Evolutionary conservation across 2,329 filamentous ascomycete genomes (phyloP).

Genomic region (Aspergillus chevalieri): DNA sequence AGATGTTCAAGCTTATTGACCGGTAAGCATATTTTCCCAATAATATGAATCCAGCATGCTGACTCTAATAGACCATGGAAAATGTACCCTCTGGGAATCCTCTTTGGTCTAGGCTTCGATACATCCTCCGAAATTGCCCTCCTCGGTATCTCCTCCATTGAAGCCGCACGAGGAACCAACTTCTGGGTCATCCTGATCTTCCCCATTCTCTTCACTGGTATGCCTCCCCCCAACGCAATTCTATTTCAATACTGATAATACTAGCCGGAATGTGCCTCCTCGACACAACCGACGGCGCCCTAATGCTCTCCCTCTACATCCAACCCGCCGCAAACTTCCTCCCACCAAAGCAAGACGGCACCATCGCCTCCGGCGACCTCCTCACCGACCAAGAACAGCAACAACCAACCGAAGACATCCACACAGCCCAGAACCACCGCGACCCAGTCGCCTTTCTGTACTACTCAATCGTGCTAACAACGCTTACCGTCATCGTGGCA

Average conservation of each 20-base stretch:
- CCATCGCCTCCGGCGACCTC: slow-evolving; percentile 11
- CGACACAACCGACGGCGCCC: slow-evolving; percentile 84
- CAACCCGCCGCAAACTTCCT: slow-evolving; percentile 40
- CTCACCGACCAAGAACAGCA: slow-evolving; percentile 13
- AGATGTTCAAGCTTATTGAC: slow-evolving; percentile 67
- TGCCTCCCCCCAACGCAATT: slow-evolving; percentile 14
- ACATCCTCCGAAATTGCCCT: slow-evolving; percentile 92
- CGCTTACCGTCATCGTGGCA: slow-evolving; percentile 75
- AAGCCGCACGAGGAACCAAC: slow-evolving; percentile 76
- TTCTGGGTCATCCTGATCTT: slow-evolving; percentile 95
- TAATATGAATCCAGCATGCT: not conserved
- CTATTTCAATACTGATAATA: not conserved
- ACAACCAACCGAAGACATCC: slow-evolving; percentile 7
- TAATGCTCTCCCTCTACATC: slow-evolving; percentile 94
- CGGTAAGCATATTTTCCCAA: slow-evolving; percentile 24
- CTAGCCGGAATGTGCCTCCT: slow-evolving; percentile 87
- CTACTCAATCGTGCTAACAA: slow-evolving; percentile 83
- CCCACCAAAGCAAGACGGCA: slow-evolving; percentile 19
- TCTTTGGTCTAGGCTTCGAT: slow-evolving; percentile 92
- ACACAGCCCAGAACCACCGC: slow-evolving; percentile 47
- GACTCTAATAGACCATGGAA: slow-evolving; percentile 61
- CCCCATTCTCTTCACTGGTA: slow-evolving; percentile 78
- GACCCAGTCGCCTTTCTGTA: slow-evolving; percentile 88
- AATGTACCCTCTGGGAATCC: slow-evolving; percentile 83
- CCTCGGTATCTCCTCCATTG: slow-evolving; percentile 80